Conservation (phyloP, 1,284 basidiomycete species). For the Heterobasidion occidentale region DNA sequence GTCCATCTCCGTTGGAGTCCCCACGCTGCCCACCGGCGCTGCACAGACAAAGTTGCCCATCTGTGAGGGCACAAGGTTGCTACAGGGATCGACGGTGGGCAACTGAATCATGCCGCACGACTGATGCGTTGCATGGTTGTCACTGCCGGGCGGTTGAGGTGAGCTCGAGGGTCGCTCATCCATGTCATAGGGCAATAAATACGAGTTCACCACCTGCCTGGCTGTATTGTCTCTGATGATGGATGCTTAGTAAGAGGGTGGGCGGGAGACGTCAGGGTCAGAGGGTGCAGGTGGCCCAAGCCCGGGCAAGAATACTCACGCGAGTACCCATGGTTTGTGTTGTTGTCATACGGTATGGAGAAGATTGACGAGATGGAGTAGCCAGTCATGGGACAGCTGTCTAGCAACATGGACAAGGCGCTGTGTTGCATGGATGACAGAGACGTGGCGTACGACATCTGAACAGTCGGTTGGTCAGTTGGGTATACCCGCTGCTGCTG, state of each 20-base stretch:
- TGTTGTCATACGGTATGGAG: constrained; percentile 62
- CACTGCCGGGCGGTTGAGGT: constrained; percentile 56
- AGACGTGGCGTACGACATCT: constrained; percentile 55
- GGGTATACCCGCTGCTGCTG: constrained; percentile 49
- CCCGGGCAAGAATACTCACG: constrained; percentile 47
- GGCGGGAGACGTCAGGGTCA: constrained; percentile 36
- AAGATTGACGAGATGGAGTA: constrained; percentile 76
- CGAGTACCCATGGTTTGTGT: constrained; percentile 27
- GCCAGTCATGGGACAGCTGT: constrained; percentile 74
- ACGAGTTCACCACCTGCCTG: constrained; percentile 77
- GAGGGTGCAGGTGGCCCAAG: constrained; percentile 58
- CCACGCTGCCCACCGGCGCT: constrained; percentile 35
- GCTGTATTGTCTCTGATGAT: too few species aligned
- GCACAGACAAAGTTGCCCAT: constrained; percentile 71
- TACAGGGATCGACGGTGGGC: constrained; percentile 59
- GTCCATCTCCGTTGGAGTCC: constrained; percentile 14
- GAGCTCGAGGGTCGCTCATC: constrained; percentile 58
- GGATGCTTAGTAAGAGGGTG: too few species aligned
- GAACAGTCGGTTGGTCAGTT: constrained; percentile 43
- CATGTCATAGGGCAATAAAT: constrained; percentile 67
- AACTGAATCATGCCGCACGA: constrained; percentile 75
- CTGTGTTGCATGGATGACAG: constrained; percentile 61
- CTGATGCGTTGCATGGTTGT: constrained; percentile 43
- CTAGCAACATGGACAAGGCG: constrained; percentile 67
- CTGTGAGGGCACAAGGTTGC: constrained; percentile 40